These are phyloP conservation scores for Solanum pennellii DNA, from an alignment of 257 asterid species.

Conservation along the genomic window DNA sequence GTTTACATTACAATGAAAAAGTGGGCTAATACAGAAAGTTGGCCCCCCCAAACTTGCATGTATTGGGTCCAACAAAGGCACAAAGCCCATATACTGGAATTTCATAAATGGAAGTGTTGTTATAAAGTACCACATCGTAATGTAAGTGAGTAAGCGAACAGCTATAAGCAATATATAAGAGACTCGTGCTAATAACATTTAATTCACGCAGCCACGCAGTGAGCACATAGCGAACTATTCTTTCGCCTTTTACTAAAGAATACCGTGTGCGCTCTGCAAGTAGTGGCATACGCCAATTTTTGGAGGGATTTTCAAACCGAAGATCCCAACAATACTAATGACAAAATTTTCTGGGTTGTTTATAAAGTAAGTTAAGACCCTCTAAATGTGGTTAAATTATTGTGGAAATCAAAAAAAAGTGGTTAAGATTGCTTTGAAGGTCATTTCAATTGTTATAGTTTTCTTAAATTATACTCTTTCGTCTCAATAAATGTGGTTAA, in stretches of 20 bases:
- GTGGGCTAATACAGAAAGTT: background rate
- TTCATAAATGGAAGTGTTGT: background rate
- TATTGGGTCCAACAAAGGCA: background rate
- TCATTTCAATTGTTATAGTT: no score
- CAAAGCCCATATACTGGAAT: background rate
- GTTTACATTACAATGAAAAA: background rate
- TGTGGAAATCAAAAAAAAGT: no score
- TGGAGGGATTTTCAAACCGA: background rate
- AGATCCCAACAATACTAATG: background rate
- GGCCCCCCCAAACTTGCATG: background rate
- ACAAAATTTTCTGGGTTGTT: background rate
- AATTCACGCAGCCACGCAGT: background rate
- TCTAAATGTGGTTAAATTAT: no score
- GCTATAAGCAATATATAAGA: background rate
- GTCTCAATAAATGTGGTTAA: no score
- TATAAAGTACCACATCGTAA: background rate
- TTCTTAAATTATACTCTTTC: no score
- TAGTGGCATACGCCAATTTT: background rate
- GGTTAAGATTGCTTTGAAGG: no score
- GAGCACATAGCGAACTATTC: background rate
- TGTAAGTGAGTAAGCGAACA: background rate
- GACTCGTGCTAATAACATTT: rapidly evolving
- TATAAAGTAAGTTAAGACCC: background rate
- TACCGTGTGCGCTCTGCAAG: background rate
- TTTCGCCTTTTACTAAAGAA: background rate